Evolutionary conservation across 441 rosid species (phyloP), one percentile per base, ranked within the genome.

Genomic region (Erodium texanum): DNA sequence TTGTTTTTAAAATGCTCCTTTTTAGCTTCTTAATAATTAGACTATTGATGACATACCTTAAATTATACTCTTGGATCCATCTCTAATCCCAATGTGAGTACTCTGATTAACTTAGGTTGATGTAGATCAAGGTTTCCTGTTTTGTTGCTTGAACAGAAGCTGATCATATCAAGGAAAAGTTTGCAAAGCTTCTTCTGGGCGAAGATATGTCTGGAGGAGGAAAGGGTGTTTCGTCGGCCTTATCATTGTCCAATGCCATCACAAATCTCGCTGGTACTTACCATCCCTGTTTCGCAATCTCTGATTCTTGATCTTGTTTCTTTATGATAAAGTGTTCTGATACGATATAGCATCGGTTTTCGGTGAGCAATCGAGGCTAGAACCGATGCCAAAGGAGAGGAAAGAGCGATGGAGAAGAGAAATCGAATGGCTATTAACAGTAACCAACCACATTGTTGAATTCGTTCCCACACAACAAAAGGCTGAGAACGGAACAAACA

Each of bases 161-260:
- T 77, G 92, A 92, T 15, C 89, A 87, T 68, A 82, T 92, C 89
- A 87, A 85, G 84, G 99, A 94, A 69, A 86, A 82, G 75, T 89
- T 89, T 74, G 84, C 90, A 2, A 94, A 90, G 82, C 67, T 94
- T 80, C 89, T 94, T 38, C 58, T 92, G 69, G 99, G 99, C n/a
- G 98, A 92, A 78, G 99, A 95, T 67, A 92, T 95, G 97, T 92
- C 98, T 38, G 97, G 99, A 23, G 98, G 98, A 73, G 96, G 97
- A 36, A 85, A 92, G 80, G 99, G 99, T 22, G 96, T 95, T 64
- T 88, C 96, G 10, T 95, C 98, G 38, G 98, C 98, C 68, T 78
- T 95, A 56, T 95, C 99, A 27, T 74, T 95, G 75, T 95, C 99
- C 56, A 92, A 94, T 79, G 96, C 98, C 74, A 79, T 89, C 70